phyloP scores from a whole-genome alignment of 805 yeast genomes.

The Metschnikowia arizonensis region DNA sequence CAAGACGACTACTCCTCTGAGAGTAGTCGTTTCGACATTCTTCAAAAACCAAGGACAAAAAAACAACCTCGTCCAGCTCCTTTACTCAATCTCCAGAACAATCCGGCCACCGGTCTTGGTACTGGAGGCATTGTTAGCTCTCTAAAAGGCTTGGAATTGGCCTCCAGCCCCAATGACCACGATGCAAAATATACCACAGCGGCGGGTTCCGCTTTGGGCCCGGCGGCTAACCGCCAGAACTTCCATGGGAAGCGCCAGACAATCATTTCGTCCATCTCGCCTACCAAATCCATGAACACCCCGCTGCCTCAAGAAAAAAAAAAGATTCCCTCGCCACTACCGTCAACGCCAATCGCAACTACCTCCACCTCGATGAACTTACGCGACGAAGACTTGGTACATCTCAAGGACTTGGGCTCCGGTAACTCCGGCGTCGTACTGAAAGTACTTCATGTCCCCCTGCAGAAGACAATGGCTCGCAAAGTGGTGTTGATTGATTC shows the following conservation, averaged over 20 bases:
- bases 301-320: slow-evolving; percentile 8
- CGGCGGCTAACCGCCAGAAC: background rate
- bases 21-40: slow-evolving; percentile 9
- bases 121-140: slow-evolving; percentile 7
- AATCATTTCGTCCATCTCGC: slow-evolving; percentile 40
- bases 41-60: slow-evolving; percentile 19
- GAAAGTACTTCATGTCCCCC: slow-evolving; percentile 84
- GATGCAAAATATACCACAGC: background rate
- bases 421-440: slow-evolving; percentile 94
- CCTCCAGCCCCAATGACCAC: background rate
- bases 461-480: slow-evolving; percentile 84
- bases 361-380: slow-evolving; percentile 28
- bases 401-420: slow-evolving; percentile 74
- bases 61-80: slow-evolving; percentile 31
- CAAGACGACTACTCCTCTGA: slow-evolving; percentile 7
- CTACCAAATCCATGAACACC: slow-evolving; percentile 24
- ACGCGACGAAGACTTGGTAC: slow-evolving; percentile 60
- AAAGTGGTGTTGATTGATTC: slow-evolving; percentile 84
- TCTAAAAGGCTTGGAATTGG: slow-evolving; percentile 10
- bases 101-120: background rate
- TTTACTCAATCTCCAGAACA: slow-evolving; percentile 20
- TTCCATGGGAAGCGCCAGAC: slow-evolving; percentile 32
- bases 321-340: slow-evolving; percentile 8
- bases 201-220: slow-evolving; percentile 6
- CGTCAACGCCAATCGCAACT: slow-evolving; percentile 32